Evolutionary conservation across 2,329 filamentous ascomycete species (phyloP).

Genomic region (Aspergillus cejpii): DNA sequence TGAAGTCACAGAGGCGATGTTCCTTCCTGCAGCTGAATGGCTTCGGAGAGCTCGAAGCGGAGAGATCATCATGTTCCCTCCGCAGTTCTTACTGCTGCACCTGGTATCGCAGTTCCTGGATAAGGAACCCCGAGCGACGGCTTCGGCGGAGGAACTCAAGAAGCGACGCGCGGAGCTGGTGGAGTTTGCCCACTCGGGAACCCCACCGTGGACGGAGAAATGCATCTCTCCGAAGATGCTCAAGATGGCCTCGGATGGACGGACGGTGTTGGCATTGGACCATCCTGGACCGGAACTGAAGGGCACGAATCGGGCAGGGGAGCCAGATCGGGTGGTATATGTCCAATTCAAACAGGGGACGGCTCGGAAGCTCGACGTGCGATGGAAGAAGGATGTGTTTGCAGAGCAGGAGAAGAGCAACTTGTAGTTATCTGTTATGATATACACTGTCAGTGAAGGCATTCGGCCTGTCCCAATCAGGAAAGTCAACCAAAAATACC

Average conservation of each 20-base stretch:
- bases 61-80: slow-evolving; percentile 79
- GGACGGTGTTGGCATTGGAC: slow-evolving; percentile 49
- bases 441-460: too few species aligned
- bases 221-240: slow-evolving; percentile 42
- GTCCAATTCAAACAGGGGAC: slow-evolving; percentile 53
- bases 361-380: slow-evolving; percentile 51
- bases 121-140: slow-evolving; percentile 22
- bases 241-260: slow-evolving; percentile 41
- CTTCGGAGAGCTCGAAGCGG: slow-evolving; percentile 56
- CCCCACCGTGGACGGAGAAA: slow-evolving; percentile 43
- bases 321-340: slow-evolving; percentile 51
- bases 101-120: slow-evolving; percentile 48
- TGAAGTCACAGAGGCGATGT: slow-evolving; percentile 69
- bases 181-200: slow-evolving; percentile 44
- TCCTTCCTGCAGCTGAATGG: slow-evolving; percentile 65
- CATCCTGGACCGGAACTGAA: slow-evolving; percentile 52
- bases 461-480: neutral
- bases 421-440: slow-evolving; percentile 19
- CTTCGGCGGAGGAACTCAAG: slow-evolving; percentile 25
- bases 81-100: slow-evolving; percentile 62
- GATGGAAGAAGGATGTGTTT: slow-evolving; percentile 44
- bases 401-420: slow-evolving; percentile 29
- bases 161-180: slow-evolving; percentile 43
- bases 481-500: neutral
- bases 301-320: slow-evolving; percentile 43